Evolutionary conservation across 805 yeast species (phyloP).

Genomic region (Candida pseudoglaebosa): DNA sequence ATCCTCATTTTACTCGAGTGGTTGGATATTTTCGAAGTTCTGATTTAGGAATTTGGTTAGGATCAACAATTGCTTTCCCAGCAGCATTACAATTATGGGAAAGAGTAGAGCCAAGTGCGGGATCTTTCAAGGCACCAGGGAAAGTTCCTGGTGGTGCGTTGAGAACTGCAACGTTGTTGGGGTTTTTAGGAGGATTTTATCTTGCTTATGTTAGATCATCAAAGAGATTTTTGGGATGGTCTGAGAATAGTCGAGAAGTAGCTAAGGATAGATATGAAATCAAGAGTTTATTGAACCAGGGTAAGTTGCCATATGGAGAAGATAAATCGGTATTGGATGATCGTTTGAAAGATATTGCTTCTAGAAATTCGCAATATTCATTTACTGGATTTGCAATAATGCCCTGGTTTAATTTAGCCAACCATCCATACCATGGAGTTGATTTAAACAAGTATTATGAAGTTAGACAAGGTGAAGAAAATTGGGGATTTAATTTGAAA

Average conservation of each 20-base stretch:
- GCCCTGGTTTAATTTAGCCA: conserved; percentile 80
- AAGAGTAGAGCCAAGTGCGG: conserved; percentile 38
- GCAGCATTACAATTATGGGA: conserved; percentile 40
- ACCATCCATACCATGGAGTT: conserved; percentile 81
- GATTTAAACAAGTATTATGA: conserved; percentile 59
- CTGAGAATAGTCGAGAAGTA: conserved; percentile 71
- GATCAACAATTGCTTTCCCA: conserved; percentile 40
- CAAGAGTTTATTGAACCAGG: conserved; percentile 60
- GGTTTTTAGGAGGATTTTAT: conserved; percentile 70
- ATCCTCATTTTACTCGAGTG: conserved; percentile 72
- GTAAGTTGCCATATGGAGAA: conserved; percentile 63
- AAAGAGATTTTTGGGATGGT: conserved; percentile 72
- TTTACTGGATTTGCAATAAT: conserved; percentile 54
- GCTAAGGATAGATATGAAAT: conserved; percentile 69
- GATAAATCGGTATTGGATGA: conserved; percentile 53
- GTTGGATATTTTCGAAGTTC: conserved; percentile 66
- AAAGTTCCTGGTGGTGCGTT: conserved; percentile 53
- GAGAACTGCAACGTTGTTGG: conserved; percentile 59
- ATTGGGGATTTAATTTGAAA: conserved; percentile 51
- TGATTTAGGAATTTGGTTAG: conserved; percentile 54
- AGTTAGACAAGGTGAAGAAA: conserved; percentile 55
- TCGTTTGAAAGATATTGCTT: conserved; percentile 69
- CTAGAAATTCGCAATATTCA: conserved; percentile 74
- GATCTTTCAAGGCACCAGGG: conserved; percentile 41
- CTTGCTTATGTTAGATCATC: conserved; percentile 65